Evolutionary conservation across 164 flowering plant genomes (phyloP).

Genomic region (Vitis labrusca): DNA sequence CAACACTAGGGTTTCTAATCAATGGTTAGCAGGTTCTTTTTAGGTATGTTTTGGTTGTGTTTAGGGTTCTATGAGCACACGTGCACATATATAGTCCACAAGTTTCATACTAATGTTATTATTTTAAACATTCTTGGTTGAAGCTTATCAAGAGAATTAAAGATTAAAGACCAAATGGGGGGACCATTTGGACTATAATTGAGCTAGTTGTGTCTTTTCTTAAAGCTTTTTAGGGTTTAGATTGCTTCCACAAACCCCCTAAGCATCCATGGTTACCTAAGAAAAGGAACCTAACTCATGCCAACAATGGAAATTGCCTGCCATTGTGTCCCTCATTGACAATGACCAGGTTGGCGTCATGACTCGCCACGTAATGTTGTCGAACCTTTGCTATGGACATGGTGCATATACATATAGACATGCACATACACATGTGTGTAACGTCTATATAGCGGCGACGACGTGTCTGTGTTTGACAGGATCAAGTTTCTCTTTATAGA

Average conservation of each 20-base stretch:
- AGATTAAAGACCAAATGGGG: conserved; percentile 12
- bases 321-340: conserved; percentile 6
- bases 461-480: conserved; percentile 46
- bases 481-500: conserved; percentile 12
- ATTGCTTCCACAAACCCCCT: conserved; percentile 3
- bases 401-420: conserved; percentile 4
- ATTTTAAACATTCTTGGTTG: conserved; percentile 9
- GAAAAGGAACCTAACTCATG: conserved; percentile 9
- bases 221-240: conserved; percentile 7
- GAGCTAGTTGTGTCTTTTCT: conserved; percentile 8
- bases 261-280: conserved; percentile 1
- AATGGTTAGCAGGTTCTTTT: conserved; percentile 12
- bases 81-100: conserved; percentile 32
- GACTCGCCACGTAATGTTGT: conserved; percentile 3
- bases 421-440: background rate
- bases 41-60: conserved; percentile 33
- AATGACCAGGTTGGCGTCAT: background rate
- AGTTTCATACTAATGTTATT: conserved; percentile 11
- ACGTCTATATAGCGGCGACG: conserved; percentile 4
- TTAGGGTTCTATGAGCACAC: conserved; percentile 30
- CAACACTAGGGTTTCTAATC: conserved; percentile 16
- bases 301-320: conserved; percentile 17
- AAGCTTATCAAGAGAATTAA: conserved; percentile 34
- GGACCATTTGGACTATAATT: conserved; percentile 25
- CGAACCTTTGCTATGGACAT: conserved; percentile 10